phyloP scores from a whole-genome alignment of 2,329 filamentous ascomycete species.

The Davidsoniella eucalypti region DNA sequence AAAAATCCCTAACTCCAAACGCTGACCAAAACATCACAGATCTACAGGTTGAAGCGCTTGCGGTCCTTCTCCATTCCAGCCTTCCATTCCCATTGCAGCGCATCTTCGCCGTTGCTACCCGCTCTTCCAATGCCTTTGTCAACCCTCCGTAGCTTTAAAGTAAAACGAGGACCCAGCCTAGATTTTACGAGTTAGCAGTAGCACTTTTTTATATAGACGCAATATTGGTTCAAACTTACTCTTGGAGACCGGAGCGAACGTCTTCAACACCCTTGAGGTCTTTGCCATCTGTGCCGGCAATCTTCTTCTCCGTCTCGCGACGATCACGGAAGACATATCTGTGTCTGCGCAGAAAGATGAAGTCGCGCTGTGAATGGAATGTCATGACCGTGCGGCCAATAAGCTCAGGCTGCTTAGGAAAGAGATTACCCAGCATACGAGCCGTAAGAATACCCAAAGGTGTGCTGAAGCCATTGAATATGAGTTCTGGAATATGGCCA shows the following conservation, averaged over 20 bases:
- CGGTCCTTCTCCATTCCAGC: constrained; percentile 84
- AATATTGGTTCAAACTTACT: constrained; percentile 24
- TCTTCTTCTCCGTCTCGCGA: constrained; percentile 68
- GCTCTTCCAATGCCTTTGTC: constrained; percentile 70
- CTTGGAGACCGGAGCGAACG: constrained; percentile 75
- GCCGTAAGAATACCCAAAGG: constrained; percentile 79
- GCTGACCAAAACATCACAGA: constrained; percentile 5
- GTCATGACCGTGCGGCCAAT: constrained; percentile 81
- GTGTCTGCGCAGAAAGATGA: constrained; percentile 82
- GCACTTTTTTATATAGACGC: background rate
- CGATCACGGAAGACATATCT: constrained; percentile 89
- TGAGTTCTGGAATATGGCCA: constrained; percentile 75
- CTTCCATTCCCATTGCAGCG: constrained; percentile 94
- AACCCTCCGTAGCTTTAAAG: constrained; percentile 71
- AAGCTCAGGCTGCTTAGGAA: constrained; percentile 65
- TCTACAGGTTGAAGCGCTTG: constrained; percentile 79
- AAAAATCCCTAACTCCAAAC: constrained; percentile 9
- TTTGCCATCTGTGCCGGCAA: constrained; percentile 66
- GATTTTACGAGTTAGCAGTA: background rate
- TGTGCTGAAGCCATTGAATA: constrained; percentile 90
- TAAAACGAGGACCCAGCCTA: constrained; percentile 48
- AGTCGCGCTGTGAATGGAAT: constrained; percentile 87
- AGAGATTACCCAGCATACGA: constrained; percentile 48
- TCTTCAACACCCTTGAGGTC: constrained; percentile 71
- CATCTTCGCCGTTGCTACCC: constrained; percentile 51